Conservation (phyloP, 768 basidiomycete genomes). For the Lentinula sp. region DNA sequence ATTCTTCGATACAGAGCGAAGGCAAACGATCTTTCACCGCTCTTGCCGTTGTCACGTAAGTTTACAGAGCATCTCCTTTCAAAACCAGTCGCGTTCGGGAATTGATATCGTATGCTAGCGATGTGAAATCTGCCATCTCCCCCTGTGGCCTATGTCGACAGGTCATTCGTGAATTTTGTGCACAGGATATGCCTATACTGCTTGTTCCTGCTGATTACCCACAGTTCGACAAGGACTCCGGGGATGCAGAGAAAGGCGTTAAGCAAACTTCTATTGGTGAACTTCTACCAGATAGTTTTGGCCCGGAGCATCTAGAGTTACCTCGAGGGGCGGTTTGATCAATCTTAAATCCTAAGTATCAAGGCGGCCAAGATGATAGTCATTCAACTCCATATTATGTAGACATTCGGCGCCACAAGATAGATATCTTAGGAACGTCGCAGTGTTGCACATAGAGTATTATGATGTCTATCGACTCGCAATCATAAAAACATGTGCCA, state of each 20-base stretch:
- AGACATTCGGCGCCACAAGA: background rate
- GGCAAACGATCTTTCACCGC: slow-evolving; percentile 65
- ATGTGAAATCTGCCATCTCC: slow-evolving; percentile 60
- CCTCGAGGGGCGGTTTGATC: slow-evolving; percentile 20
- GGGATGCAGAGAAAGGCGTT: slow-evolving; percentile 40
- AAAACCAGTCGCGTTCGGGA: background rate
- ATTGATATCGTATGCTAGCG: slow-evolving; percentile 32
- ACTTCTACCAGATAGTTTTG: slow-evolving; percentile 83
- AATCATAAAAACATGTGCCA: no score
- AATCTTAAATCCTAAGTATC: background rate
- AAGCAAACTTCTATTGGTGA: slow-evolving; percentile 63
- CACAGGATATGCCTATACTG: slow-evolving; percentile 62
- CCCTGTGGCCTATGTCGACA: slow-evolving; percentile 96
- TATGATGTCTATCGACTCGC: no score
- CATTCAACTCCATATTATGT: background rate
- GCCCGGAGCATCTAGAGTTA: slow-evolving; percentile 72
- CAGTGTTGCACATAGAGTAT: no score
- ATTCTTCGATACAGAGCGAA: slow-evolving; percentile 56
- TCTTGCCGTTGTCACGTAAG: slow-evolving; percentile 74
- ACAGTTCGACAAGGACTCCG: slow-evolving; percentile 13
- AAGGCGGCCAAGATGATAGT: background rate
- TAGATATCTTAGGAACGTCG: no score
- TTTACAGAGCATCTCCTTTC: slow-evolving; percentile 15
- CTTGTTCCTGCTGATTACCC: slow-evolving; percentile 67
- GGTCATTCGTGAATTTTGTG: slow-evolving; percentile 82